Evolutionary conservation across 176 grass and related monocot genomes (phyloP), one percentile per base, ranked within the genome.

Genomic region (Juncus inflexus): DNA sequence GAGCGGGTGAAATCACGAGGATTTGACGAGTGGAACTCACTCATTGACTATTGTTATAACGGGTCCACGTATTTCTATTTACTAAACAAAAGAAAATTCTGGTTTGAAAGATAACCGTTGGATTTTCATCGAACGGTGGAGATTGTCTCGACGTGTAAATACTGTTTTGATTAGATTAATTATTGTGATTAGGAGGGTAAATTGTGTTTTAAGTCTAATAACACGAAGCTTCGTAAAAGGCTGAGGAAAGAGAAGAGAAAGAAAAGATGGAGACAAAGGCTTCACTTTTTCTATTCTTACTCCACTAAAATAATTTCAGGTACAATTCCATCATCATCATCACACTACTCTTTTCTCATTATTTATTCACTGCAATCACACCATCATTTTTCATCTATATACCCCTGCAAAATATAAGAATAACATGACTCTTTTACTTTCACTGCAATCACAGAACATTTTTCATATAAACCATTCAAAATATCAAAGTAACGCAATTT

Each of bases 1-100:
- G 74, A 49, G 74, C 37, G 61, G 61, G 19, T 69, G 37, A 6
- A 42, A 67, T 77, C 63, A 77, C 52, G 74, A 50, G 63, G 38
- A 68, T 77, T 66, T 77, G 53, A 47, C 39, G 60, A 51, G 15
- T 60, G 53, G 16, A 7, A 4, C 74, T 9, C 39, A 58, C 39
- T 41, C 40, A 71, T 77, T 77, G 74, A 77, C 74, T 68, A 5
- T 77, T 55, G 43, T 3, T 7, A 5, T 7, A 40, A 40, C 41
- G 74, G 74, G 50, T 3, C 62, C 50, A 11, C 9, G n/a, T 15
- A 5, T 28, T 28, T 12, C 7, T 15, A 5, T 28, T 28, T 12
- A 15, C 15, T 58, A 11, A 7, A 42, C 36, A 40, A 42, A 64
- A 9, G 7, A 15, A 9, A 42, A 51, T 12, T 52, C 58, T 42